These are phyloP conservation scores for Phanerochaete carnosa DNA, from an alignment of 768 basidiomycete species.

Conservation along the genomic window DNA sequence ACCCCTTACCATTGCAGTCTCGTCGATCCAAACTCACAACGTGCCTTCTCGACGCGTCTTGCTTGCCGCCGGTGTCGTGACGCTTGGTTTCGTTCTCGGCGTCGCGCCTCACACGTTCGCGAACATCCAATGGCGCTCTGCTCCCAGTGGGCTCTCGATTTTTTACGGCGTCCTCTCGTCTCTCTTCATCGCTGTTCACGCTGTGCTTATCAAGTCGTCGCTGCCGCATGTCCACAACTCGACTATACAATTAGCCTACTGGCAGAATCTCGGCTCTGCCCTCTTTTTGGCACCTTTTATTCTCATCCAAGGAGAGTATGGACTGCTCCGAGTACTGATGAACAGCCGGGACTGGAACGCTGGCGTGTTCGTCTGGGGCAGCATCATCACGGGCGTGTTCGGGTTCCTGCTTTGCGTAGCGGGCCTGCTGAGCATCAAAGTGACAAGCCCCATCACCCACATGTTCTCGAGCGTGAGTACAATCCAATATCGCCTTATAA, in stretches of 20 bases:
- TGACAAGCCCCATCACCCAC: constrained; percentile 81
- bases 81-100: constrained; percentile 74
- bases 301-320: constrained; percentile 51
- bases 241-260: constrained; percentile 73
- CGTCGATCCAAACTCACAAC: constrained; percentile 54
- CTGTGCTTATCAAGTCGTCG: constrained; percentile 71
- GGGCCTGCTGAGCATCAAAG: constrained; percentile 76
- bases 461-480: constrained; percentile 75
- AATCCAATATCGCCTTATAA: constrained; percentile 3
- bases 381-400: constrained; percentile 67
- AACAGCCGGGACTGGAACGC: constrained; percentile 43
- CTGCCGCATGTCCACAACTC: constrained; percentile 67
- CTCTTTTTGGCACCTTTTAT: constrained; percentile 62
- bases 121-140: constrained; percentile 23
- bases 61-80: constrained; percentile 59
- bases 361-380: constrained; percentile 59
- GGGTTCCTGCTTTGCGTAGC: constrained; percentile 81
- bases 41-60: constrained; percentile 54
- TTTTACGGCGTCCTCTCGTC: constrained; percentile 72
- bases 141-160: constrained; percentile 54
- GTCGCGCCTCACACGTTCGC: constrained; percentile 49
- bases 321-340: constrained; percentile 38
- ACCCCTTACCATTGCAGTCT: constrained; percentile 76
- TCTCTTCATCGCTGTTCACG: constrained; percentile 71
- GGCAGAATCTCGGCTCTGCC: constrained; percentile 73